Percentiles rank a stretch among this genome's conserved stretches.
Evolutionary conservation across 805 yeast genomes (phyloP).

Genomic region (Osmozyma mogii): DNA sequence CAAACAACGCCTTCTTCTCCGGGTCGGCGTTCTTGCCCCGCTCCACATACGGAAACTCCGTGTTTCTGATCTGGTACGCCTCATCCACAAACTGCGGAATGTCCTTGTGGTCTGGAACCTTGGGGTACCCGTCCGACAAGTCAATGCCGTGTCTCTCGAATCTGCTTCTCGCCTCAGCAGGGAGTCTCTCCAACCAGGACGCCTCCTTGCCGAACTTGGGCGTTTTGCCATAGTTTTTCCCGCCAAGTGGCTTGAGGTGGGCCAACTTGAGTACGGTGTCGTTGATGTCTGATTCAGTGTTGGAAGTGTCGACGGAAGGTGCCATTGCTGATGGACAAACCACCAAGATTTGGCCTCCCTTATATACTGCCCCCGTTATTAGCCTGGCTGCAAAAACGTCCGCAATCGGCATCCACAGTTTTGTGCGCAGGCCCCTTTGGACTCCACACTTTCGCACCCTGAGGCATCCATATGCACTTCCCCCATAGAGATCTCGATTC

Average conservation of each 20-base stretch:
- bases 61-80: slow-evolving; percentile 16
- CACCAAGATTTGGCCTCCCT: background rate
- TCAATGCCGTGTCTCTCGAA: slow-evolving; percentile 18
- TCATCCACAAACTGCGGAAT: slow-evolving; percentile 21
- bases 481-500: no score
- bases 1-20: slow-evolving; percentile 22
- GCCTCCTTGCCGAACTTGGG: slow-evolving; percentile 8
- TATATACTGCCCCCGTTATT: background rate
- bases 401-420: slow-evolving; percentile 9
- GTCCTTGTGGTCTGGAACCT: slow-evolving; percentile 14
- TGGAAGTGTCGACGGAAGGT: background rate
- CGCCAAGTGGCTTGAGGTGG: slow-evolving; percentile 10
- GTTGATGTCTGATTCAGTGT: slow-evolving; percentile 8
- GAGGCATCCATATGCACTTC: background rate
- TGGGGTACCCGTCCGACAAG: slow-evolving; percentile 21
- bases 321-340: background rate
- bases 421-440: slow-evolving; percentile 4
- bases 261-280: slow-evolving; percentile 12
- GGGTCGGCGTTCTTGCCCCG: slow-evolving; percentile 23
- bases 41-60: slow-evolving; percentile 18
- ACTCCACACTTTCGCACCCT: background rate
- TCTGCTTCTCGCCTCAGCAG: slow-evolving; percentile 17
- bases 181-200: slow-evolving; percentile 14
- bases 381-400: background rate
- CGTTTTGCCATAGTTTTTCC: slow-evolving; percentile 4